A percentile compares a stretch with the other conserved stretches of the same genome.
Evolutionary conservation across 2,329 filamentous ascomycete genomes (phyloP).

Genomic region (Rachicladosporium sp.): DNA sequence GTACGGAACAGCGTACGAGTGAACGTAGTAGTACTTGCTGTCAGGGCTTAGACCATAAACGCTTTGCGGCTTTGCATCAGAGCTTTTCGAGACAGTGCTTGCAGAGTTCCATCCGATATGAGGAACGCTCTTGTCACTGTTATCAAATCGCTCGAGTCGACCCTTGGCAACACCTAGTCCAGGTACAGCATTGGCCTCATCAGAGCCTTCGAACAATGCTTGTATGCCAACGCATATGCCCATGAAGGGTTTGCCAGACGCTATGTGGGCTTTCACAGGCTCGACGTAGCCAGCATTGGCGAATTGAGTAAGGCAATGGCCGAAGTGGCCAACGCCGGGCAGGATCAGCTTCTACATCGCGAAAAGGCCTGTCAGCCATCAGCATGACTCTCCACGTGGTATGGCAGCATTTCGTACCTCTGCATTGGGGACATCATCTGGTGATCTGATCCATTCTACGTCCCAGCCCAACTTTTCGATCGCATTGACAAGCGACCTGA

Average conservation of each 20-base stretch:
- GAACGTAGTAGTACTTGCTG: constrained; percentile 98
- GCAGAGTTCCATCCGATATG: constrained; percentile 99
- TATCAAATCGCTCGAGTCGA: constrained; percentile 62
- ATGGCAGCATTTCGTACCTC: constrained; percentile 45
- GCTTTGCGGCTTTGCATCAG: constrained; percentile 33
- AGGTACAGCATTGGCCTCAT: constrained; percentile 58
- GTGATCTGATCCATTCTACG: constrained; percentile 81
- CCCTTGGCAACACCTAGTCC: constrained; percentile 67
- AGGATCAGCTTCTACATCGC: constrained; percentile 70
- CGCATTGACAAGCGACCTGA: constrained; percentile 90
- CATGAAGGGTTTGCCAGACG: constrained; percentile 92
- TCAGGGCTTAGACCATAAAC: constrained; percentile 68
- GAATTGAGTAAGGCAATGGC: constrained; percentile 83
- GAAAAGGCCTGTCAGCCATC: constrained; percentile 19
- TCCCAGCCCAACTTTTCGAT: constrained; percentile 91
- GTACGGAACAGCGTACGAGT: constrained; percentile 82
- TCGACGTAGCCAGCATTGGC: constrained; percentile 70
- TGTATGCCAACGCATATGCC: constrained; percentile 93
- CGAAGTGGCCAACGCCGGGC: constrained; percentile 93
- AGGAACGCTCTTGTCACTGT: constrained; percentile 74
- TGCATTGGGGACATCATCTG: constrained; percentile 71
- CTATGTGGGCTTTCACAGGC: constrained; percentile 70
- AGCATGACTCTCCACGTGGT: constrained; percentile 9
- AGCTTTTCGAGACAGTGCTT: constrained; percentile 40
- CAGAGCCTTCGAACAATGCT: constrained; percentile 75